These are phyloP conservation scores for Claviceps citrina DNA, from an alignment of 2,329 filamentous ascomycete genomes.

Conservation along the genomic window DNA sequence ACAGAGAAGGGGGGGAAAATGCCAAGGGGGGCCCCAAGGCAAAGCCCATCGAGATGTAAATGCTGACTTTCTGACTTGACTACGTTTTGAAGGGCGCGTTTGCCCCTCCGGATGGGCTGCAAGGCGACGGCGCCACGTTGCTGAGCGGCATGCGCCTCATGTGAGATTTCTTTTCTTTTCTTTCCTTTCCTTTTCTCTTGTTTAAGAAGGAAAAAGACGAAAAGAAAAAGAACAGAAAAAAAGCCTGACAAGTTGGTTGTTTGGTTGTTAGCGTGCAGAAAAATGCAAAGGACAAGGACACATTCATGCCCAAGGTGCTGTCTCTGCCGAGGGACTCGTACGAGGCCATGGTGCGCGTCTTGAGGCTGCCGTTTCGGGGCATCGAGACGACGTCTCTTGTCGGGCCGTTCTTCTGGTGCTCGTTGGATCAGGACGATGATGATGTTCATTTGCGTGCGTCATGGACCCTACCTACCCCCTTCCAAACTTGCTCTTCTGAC, in stretches of 20 bases:
- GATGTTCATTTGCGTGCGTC: constrained; percentile 41
- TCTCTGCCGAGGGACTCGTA: constrained; percentile 37
- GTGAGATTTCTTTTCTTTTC: too few species aligned
- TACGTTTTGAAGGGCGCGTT: constrained; percentile 33
- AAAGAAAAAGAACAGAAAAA: too few species aligned
- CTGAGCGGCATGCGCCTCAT: constrained; percentile 38
- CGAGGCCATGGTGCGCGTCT: constrained; percentile 36
- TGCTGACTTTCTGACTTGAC: neutral
- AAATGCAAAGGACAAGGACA: constrained; percentile 39
- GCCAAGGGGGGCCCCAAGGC: neutral
- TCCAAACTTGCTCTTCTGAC: too few species aligned
- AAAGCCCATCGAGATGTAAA: too few species aligned
- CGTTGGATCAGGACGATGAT: constrained; percentile 39
- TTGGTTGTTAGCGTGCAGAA: constrained; percentile 36
- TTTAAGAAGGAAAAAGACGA: too few species aligned
- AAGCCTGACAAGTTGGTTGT: too few species aligned
- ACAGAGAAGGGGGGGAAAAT: neutral
- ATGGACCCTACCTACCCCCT: neutral
- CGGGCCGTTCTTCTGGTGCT: constrained; percentile 48
- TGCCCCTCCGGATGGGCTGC: constrained; percentile 26
- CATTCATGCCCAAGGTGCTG: constrained; percentile 40
- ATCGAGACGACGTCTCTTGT: constrained; percentile 45
- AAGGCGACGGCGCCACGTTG: constrained; percentile 28
- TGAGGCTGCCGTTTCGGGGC: constrained; percentile 39
- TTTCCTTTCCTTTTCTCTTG: too few species aligned